Percentiles rank a stretch among this genome's conserved stretches.
phyloP scores from a whole-genome alignment of 2,329 filamentous ascomycete species.

The Fusarium lateritium region DNA sequence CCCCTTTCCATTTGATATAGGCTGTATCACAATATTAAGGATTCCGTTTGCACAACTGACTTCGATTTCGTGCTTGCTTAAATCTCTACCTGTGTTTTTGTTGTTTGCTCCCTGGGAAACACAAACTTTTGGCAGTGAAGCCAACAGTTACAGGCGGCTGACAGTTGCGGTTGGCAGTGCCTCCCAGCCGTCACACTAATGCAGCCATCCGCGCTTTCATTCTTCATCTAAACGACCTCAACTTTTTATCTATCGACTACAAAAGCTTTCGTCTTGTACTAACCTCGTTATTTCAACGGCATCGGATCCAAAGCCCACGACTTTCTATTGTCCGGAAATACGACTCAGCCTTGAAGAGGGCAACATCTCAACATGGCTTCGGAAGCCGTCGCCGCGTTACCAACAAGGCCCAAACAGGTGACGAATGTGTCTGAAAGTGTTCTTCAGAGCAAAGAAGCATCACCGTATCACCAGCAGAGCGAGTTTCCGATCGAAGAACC shows the following conservation, averaged over 20 bases:
- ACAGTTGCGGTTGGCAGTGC: not conserved
- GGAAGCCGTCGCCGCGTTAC: not conserved
- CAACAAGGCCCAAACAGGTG: not conserved
- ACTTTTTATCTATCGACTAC: not conserved
- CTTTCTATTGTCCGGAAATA: too few relatives aligned
- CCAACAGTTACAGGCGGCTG: not conserved
- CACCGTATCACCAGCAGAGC: not conserved
- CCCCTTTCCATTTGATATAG: too few relatives aligned
- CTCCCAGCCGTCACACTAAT: conserved; percentile 3
- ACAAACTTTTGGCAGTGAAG: not conserved
- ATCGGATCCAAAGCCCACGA: too few relatives aligned
- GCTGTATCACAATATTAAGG: too few relatives aligned
- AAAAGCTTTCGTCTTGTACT: not conserved
- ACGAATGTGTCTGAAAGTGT: too few relatives aligned
- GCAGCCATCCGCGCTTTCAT: not conserved
- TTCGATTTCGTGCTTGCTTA: too few relatives aligned
- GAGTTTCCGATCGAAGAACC: not conserved
- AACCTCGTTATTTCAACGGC: not conserved
- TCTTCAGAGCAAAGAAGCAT: not conserved
- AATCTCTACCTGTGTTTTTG: too few relatives aligned
- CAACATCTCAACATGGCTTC: conserved; percentile 7
- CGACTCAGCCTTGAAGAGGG: too few relatives aligned
- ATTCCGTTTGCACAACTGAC: too few relatives aligned
- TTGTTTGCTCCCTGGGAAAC: too few relatives aligned
- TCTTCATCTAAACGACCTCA: conserved; percentile 1